Conservation (phyloP, 2,329 filamentous ascomycete genomes). For the Canariomyces notabilis region DNA sequence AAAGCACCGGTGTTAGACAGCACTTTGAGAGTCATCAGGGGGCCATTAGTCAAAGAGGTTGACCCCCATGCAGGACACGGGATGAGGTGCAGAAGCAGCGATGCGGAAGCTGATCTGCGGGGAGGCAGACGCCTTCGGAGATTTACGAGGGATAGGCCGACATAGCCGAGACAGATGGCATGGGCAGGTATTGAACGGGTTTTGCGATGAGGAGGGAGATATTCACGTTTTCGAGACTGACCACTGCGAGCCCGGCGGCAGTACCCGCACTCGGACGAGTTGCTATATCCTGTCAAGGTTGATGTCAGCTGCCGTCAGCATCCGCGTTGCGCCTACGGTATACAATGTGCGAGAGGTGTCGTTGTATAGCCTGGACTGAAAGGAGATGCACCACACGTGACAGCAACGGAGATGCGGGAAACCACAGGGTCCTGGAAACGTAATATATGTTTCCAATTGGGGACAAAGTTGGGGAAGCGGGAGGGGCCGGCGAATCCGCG, state of each 20-base stretch:
- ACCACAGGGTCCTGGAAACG: constrained; percentile 9
- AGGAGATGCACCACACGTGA: neutral
- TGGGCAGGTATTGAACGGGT: neutral
- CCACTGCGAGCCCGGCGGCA: constrained; percentile 44
- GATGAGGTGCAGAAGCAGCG: neutral
- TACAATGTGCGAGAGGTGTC: neutral
- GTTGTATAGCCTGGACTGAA: neutral
- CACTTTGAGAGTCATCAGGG: neutral
- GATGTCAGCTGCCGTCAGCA: constrained; percentile 7
- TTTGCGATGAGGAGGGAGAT: constrained; percentile 16
- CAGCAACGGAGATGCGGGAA: neutral
- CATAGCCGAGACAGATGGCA: neutral
- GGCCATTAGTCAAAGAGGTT: too few relatives aligned
- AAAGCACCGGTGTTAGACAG: constrained; percentile 11
- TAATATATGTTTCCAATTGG: constrained; percentile 6
- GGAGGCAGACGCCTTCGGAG: constrained; percentile 5
- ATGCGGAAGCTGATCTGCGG: neutral
- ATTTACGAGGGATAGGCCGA: constrained; percentile 9
- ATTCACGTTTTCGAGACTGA: constrained; percentile 46
- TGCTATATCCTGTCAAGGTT: constrained; percentile 43
- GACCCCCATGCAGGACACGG: constrained; percentile 1
- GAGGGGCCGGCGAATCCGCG: constrained; percentile 14
- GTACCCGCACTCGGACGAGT: constrained; percentile 49
- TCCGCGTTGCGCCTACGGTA: neutral
- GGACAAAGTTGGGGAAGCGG: neutral